Evolutionary conservation across 177 flowering plant species (phyloP).

Genomic region (Vitis hybrid): DNA sequence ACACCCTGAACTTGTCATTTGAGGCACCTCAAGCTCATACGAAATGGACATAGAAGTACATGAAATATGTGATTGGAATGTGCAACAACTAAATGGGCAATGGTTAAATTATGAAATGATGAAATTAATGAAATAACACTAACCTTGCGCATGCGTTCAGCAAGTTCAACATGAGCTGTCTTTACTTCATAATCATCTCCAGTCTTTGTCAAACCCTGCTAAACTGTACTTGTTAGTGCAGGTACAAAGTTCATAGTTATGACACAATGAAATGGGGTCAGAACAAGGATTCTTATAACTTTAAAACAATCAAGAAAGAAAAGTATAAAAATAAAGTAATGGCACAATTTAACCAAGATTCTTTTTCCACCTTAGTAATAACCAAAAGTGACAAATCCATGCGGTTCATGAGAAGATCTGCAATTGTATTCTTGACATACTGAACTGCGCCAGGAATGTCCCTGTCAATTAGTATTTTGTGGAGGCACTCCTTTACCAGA

Average conservation of each 20-base stretch:
- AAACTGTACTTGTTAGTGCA: conserved; percentile 5
- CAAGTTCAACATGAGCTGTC: conserved; percentile 98
- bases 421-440: conserved; percentile 86
- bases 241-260: not conserved
- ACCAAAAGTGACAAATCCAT: conserved; percentile 96
- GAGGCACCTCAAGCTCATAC: not conserved
- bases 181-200: conserved; percentile 98
- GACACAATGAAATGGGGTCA: not conserved
- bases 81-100: not conserved
- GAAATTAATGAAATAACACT: conserved; percentile 9
- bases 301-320: not conserved
- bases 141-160: conserved; percentile 99
- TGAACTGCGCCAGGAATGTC: conserved; percentile 94
- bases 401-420: conserved; percentile 99
- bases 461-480: conserved; percentile 82
- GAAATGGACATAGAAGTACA: not conserved
- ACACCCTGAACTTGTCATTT: not conserved
- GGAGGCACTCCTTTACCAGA: conserved; percentile 87
- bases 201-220: conserved; percentile 93
- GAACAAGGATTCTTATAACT: not conserved
- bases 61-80: not conserved
- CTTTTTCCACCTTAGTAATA: conserved; percentile 71
- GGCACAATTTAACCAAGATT: not conserved
- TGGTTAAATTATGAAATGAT: not conserved
- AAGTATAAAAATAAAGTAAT: not conserved